These are phyloP conservation scores for Coemansia sp. DNA, from an alignment of 192 early-diverging fungal genomes.

Conservation along the genomic window DNA sequence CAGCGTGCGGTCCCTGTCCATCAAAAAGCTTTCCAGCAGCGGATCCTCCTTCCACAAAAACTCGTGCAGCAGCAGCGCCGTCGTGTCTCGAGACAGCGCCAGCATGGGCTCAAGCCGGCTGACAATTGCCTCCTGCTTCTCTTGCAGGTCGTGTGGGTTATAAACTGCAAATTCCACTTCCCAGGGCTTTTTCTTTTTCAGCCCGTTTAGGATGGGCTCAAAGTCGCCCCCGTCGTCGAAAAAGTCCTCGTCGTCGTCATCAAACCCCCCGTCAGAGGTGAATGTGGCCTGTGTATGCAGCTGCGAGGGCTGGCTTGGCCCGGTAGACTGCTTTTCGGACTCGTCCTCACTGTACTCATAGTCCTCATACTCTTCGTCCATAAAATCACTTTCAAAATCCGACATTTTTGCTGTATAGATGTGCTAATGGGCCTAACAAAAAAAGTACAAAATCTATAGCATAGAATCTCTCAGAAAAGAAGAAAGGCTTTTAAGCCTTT, in stretches of 20 bases:
- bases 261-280: conserved; percentile 13
- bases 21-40: conserved; percentile 44
- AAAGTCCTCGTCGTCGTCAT: conserved; percentile 31
- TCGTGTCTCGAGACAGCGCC: conserved; percentile 31
- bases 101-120: conserved; percentile 38
- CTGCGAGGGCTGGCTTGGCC: conserved; percentile 4
- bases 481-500: neutral
- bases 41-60: conserved; percentile 48
- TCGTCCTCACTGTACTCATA: conserved; percentile 43
- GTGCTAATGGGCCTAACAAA: neutral
- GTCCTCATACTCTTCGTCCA: conserved; percentile 43
- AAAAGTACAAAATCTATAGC: too few species aligned
- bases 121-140: conserved; percentile 32
- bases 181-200: conserved; percentile 29
- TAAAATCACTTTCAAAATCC: conserved; percentile 33
- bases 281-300: conserved; percentile 24
- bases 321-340: conserved; percentile 2
- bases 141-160: conserved; percentile 20
- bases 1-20: conserved; percentile 34
- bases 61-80: conserved; percentile 41
- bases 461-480: too few species aligned
- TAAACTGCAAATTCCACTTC: conserved; percentile 47
- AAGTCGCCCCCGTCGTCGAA: conserved; percentile 28
- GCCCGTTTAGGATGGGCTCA: conserved; percentile 20
- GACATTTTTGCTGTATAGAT: conserved; percentile 22